Conservation (phyloP, 2,329 filamentous ascomycete genomes). For the Amauroascus niger region DNA sequence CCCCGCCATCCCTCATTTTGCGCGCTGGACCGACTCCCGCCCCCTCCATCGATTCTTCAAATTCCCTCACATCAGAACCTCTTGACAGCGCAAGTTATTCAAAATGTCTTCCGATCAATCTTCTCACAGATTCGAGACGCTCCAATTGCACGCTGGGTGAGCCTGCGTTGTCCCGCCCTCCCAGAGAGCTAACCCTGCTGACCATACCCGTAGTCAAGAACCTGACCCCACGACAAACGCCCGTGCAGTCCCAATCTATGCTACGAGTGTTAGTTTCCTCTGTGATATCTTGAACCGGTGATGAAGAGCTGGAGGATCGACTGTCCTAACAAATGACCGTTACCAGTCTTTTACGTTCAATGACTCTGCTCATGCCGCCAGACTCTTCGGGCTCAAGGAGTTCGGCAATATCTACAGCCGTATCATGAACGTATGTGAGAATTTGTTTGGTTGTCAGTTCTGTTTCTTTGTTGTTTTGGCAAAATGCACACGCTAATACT, state of each 20-base stretch:
- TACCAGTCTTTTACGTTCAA: conserved; percentile 78
- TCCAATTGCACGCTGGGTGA: conserved; percentile 78
- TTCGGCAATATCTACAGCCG: conserved; percentile 97
- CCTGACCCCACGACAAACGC: conserved; percentile 75
- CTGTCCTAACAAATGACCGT: neutral
- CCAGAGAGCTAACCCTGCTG: conserved; percentile 4
- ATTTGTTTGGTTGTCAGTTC: too few relatives aligned
- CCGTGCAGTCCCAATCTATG: conserved; percentile 90
- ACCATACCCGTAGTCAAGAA: conserved; percentile 51
- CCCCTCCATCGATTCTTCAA: neutral
- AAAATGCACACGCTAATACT: neutral
- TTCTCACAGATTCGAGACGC: conserved; percentile 61
- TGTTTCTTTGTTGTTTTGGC: too few relatives aligned
- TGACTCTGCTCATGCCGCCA: conserved; percentile 88
- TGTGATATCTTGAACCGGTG: neutral
- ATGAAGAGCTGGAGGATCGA: neutral
- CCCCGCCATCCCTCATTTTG: neutral
- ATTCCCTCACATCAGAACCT: neutral
- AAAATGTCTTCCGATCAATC: conserved; percentile 6
- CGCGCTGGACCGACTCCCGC: neutral
- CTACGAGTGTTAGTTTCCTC: conserved; percentile 55
- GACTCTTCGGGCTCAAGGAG: conserved; percentile 93
- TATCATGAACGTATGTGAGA: conserved; percentile 74
- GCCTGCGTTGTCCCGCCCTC: conserved; percentile 16
- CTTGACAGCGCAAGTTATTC: neutral